These are phyloP conservation scores for Yamadazyma taylorii DNA, from an alignment of 1,139 yeast genomes.

Conservation along the genomic window DNA sequence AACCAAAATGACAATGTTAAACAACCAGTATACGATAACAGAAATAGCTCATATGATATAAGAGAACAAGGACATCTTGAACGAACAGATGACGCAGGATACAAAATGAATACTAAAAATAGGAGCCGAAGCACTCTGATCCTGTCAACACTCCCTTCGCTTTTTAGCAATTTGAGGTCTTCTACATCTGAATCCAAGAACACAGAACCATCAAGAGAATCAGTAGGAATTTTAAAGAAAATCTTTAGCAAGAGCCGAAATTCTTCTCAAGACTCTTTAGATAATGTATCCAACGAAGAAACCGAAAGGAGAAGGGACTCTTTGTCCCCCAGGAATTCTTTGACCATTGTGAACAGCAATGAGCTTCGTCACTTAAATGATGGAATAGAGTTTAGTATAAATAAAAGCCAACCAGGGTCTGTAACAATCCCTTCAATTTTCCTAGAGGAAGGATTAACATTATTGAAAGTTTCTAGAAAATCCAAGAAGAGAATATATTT, in stretches of 20 bases:
- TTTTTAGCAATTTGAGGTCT: conserved; percentile 23
- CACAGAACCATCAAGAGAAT: conserved; percentile 12
- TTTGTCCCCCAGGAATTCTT: conserved; percentile 1
- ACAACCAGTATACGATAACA: no score
- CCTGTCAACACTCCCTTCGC: conserved; percentile 22
- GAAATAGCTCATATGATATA: no score
- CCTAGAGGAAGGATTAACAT: conserved; percentile 44
- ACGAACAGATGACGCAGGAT: no score
- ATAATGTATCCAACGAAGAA: conserved; percentile 1
- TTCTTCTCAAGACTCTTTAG: conserved; percentile 14
- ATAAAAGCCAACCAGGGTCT: conserved; percentile 10
- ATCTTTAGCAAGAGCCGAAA: conserved; percentile 11
- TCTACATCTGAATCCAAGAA: conserved; percentile 16
- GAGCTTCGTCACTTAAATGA: conserved; percentile 5
- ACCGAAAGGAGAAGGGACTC: conserved; percentile 5
- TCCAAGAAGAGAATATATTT: conserved; percentile 54
- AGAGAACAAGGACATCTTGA: no score
- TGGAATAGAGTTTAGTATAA: conserved; percentile 7
- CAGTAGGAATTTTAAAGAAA: conserved; percentile 9
- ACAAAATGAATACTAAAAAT: conserved; percentile 1
- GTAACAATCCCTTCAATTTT: conserved; percentile 22
- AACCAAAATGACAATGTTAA: no score
- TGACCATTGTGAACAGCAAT: conserved; percentile 4
- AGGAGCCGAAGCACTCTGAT: conserved; percentile 20
- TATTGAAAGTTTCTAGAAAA: conserved; percentile 67